These are phyloP conservation scores for Gynandropsis gynandra DNA, from an alignment of 345 rosid species.

Conservation along the genomic window DNA sequence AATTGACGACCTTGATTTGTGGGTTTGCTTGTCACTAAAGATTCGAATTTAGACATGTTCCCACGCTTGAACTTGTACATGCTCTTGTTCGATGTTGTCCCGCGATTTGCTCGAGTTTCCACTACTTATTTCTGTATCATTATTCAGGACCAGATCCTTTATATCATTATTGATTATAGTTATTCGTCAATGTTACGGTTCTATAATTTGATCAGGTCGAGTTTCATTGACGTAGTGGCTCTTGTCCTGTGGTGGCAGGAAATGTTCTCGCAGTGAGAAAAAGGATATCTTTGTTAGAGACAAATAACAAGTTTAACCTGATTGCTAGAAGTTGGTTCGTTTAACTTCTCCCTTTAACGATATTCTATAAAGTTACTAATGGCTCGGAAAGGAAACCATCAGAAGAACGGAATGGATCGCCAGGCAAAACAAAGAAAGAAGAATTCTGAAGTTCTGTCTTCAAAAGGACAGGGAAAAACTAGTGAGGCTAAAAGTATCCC, in stretches of 20 bases:
- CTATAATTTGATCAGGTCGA: too few relatives aligned
- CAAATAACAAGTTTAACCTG: constrained; percentile 4
- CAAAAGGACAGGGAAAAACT: too few relatives aligned
- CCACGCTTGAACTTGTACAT: background rate
- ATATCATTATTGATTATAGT: background rate
- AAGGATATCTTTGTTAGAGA: constrained; percentile 2
- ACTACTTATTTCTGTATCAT: background rate
- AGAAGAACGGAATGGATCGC: too few relatives aligned
- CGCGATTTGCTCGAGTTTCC: background rate
- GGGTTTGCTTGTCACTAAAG: background rate
- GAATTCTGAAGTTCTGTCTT: too few relatives aligned
- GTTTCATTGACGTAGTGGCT: background rate
- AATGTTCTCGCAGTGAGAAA: constrained; percentile 1
- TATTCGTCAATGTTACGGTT: too few relatives aligned
- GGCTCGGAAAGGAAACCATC: too few relatives aligned
- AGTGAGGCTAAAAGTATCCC: constrained; percentile 27
- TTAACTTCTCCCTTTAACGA: constrained; percentile 14
- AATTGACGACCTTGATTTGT: too few relatives aligned
- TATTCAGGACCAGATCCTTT: constrained; percentile 1
- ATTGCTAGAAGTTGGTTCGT: constrained; percentile 20
- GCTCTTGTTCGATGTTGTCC: background rate
- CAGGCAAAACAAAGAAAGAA: too few relatives aligned
- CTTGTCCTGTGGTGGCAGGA: constrained; percentile 24
- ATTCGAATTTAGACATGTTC: background rate
- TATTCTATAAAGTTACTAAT: background rate